Conservation (phyloP, 2,329 filamentous ascomycete genomes). For the Fusarium napiforme region DNA sequence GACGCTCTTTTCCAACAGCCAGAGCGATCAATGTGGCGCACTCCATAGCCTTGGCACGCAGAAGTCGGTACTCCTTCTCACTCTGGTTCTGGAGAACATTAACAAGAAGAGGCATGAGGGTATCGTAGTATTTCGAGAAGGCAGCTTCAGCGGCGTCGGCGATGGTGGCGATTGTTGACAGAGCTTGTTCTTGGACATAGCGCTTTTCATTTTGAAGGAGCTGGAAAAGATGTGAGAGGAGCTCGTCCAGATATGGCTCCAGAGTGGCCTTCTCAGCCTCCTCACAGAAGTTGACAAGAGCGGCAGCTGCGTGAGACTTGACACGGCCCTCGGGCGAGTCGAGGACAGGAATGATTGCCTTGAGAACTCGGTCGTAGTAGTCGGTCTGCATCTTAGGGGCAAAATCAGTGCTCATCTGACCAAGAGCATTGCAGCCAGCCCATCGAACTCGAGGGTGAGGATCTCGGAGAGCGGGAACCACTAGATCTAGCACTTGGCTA, state of each 20-base stretch:
- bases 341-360: conserved; percentile 91
- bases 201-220: conserved; percentile 92
- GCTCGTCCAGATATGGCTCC: conserved; percentile 90
- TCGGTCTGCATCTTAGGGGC: conserved; percentile 98
- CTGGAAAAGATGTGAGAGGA: conserved; percentile 86
- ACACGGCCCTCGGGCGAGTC: conserved; percentile 91
- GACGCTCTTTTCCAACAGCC: conserved; percentile 91
- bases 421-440: conserved; percentile 97
- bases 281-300: conserved; percentile 98
- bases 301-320: conserved; percentile 96
- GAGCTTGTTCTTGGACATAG: conserved; percentile 96
- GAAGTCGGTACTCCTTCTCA: conserved; percentile 89
- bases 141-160: conserved; percentile 97
- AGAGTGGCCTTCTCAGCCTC: conserved; percentile 93
- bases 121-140: conserved; percentile 95
- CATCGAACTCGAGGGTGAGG: conserved; percentile 94
- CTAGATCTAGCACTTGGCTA: conserved; percentile 91
- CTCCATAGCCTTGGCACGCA: conserved; percentile 98
- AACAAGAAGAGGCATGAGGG: conserved; percentile 93
- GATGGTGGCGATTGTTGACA: conserved; percentile 98
- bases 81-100: conserved; percentile 89
- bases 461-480: conserved; percentile 91
- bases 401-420: conserved; percentile 99
- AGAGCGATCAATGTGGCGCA: conserved; percentile 96
- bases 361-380: conserved; percentile 87